These are phyloP conservation scores for Plasmodium falciparum DNA, from an alignment of 169 alveolate genomes.

Conservation along the genomic window DNA sequence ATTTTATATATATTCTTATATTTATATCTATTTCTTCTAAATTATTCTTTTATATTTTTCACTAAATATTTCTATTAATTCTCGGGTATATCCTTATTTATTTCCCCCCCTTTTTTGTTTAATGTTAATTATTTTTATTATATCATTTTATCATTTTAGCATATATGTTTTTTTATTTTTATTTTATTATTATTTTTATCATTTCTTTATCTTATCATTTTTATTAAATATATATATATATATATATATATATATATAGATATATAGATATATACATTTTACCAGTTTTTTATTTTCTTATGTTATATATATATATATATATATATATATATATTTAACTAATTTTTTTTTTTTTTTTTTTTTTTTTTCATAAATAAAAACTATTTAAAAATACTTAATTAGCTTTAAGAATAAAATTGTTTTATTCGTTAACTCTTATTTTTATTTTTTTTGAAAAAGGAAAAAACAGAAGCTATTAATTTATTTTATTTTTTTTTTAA, in stretches of 20 bases:
- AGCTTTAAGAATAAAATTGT: conserved; percentile 40
- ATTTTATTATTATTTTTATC: conserved; percentile 2
- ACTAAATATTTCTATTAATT: background rate
- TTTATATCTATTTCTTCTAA: background rate
- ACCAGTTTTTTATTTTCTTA: too few species aligned
- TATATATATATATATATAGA: too few species aligned
- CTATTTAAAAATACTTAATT: conserved; percentile 56
- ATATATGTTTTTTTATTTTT: background rate
- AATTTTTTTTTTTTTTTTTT: background rate
- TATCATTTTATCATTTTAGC: background rate
- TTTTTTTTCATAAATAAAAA: conserved; percentile 24
- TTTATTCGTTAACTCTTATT: background rate
- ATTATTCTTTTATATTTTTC: background rate
- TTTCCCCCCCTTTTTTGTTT: background rate
- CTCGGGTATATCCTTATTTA: background rate
- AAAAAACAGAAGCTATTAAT: too few species aligned
- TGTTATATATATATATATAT: too few species aligned
- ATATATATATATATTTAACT: background rate
- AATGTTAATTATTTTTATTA: background rate
- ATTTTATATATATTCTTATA: background rate
- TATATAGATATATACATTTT: too few species aligned
- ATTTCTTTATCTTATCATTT: conserved; percentile 9
- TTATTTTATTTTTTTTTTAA: too few species aligned
- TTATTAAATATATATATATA: background rate
- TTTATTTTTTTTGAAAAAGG: too few species aligned